phyloP scores from a whole-genome alignment of 2,329 filamentous ascomycete species.

The Fusarium sp. region DNA sequence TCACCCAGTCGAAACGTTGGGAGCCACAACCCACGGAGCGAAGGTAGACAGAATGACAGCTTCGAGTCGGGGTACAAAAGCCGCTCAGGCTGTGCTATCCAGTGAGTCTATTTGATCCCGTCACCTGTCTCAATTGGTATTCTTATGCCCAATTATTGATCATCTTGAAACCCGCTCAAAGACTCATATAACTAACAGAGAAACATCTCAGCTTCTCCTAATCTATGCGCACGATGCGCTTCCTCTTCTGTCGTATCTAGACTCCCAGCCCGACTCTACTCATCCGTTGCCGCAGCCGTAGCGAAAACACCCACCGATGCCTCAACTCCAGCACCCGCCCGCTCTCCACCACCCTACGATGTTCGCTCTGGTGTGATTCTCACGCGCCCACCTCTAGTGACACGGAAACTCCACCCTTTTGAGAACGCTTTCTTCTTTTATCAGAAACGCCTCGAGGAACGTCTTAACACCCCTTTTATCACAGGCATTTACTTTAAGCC shows the following conservation, averaged over 20 bases:
- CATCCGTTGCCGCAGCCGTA: conserved; percentile 47
- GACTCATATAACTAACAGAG: conserved; percentile 23
- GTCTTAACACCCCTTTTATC: conserved; percentile 86
- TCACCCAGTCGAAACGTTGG: conserved; percentile 28
- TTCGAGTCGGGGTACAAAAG: conserved; percentile 68
- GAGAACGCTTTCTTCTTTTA: conserved; percentile 97
- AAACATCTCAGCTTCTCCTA: conserved; percentile 46
- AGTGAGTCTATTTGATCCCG: conserved; percentile 55
- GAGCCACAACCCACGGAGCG: conserved; percentile 23
- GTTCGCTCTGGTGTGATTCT: conserved; percentile 80
- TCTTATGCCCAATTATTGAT: neutral
- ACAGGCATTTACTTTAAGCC: conserved; percentile 96
- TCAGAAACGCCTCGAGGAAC: conserved; percentile 96
- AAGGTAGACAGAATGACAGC: conserved; percentile 58
- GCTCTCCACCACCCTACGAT: conserved; percentile 55
- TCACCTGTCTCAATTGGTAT: conserved; percentile 36
- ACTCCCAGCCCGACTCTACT: conserved; percentile 53
- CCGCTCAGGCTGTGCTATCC: conserved; percentile 62
- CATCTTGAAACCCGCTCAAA: conserved; percentile 4
- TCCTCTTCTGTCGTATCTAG: conserved; percentile 45
- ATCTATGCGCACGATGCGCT: conserved; percentile 56
- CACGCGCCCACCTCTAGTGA: conserved; percentile 88
- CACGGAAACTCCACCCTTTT: conserved; percentile 84
- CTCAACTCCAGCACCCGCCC: conserved; percentile 36
- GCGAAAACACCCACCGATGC: conserved; percentile 34